phyloP scores from a whole-genome alignment of 441 rosid genomes.

The Capsella rubella region DNA sequence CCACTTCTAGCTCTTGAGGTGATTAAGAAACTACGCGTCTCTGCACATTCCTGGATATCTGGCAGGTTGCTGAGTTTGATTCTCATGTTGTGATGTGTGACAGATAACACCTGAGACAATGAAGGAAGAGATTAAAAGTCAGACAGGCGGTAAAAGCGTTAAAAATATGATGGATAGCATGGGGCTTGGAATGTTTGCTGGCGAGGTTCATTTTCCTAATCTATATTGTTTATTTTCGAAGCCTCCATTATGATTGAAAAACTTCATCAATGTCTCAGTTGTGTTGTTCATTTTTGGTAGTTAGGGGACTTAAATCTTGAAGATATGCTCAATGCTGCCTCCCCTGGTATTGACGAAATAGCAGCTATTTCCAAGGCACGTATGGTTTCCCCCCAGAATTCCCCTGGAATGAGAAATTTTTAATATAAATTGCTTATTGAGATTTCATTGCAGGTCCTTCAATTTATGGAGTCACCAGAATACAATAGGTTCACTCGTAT shows the following conservation, averaged over 20 bases:
- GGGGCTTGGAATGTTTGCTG: constrained; percentile 83
- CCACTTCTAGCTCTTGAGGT: constrained; percentile 87
- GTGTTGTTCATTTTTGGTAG: constrained; percentile 43
- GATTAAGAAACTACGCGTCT: constrained; percentile 8
- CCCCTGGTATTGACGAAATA: constrained; percentile 86
- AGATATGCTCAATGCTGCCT: constrained; percentile 78
- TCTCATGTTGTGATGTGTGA: constrained; percentile 26
- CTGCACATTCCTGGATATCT: constrained; percentile 15
- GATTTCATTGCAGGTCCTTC: constrained; percentile 66
- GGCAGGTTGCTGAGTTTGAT: constrained; percentile 18
- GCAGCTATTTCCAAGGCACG: constrained; percentile 80
- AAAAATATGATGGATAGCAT: constrained; percentile 75
- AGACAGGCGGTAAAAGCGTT: constrained; percentile 55
- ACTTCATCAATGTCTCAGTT: constrained; percentile 17
- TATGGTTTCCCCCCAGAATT: constrained; percentile 25
- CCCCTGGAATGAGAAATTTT: neutral
- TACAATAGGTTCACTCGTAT: constrained; percentile 76
- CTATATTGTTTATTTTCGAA: neutral
- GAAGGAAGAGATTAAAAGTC: constrained; percentile 60
- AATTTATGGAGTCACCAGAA: constrained; percentile 71
- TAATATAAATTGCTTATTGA: constrained; percentile 4
- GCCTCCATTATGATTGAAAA: constrained; percentile 13
- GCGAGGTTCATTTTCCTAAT: constrained; percentile 55
- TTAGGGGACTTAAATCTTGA: constrained; percentile 78
- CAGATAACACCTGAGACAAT: constrained; percentile 80